Base-by-base conservation (phyloP, 169 alveolate species). In the Cryptosporidium tyzzeri region DNA sequence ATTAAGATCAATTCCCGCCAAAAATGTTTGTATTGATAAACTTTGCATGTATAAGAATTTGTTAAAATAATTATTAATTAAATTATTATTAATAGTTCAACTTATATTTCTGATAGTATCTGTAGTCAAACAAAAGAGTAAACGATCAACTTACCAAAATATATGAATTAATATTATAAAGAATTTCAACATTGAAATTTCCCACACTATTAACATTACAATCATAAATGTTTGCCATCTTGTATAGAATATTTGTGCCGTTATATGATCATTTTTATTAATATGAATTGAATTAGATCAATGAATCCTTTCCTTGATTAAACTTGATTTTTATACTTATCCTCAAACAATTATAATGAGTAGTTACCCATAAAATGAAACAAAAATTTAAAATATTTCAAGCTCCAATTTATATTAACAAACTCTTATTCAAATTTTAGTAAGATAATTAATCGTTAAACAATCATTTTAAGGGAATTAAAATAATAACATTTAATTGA, bases 191-290 rank as follows among this genome's bases (percentile, higher is more conserved):
- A 21, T 55, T 23, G 8, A n/a, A 21, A 10, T 2, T 10, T 55
- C 55, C 55, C 55, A 48, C 23, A 48, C 18, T n/a, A 55, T 55
- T 26, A 55, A n/a, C 29, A 55, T 55, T 26, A 55, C 35, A 8
- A 55, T 55, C 67, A 55, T 55, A 53, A 53, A 55, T 55, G 39
- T 55, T 55, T 55, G n/a, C 67, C 67, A 55, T 23, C 5, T 8
- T 12, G 26, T 7, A 21, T 3, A 55, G 37, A 12, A 26, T 26
- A 21, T 55, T 9, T 9, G 7, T 55, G 21, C 12, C 2, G 5
- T 6, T 48, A 45, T 2, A 5, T 48, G 7, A 14, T 48, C 3
- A 14, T 14, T 48, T 14, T 48, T 2, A 48, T 48, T 16, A 16
- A 48, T 48, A 48, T 48, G 21, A 23, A 12, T 0, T 48, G 2